Base-by-base conservation (phyloP, 805 yeast species). In the Spathaspora hagerdaliae region DNA sequence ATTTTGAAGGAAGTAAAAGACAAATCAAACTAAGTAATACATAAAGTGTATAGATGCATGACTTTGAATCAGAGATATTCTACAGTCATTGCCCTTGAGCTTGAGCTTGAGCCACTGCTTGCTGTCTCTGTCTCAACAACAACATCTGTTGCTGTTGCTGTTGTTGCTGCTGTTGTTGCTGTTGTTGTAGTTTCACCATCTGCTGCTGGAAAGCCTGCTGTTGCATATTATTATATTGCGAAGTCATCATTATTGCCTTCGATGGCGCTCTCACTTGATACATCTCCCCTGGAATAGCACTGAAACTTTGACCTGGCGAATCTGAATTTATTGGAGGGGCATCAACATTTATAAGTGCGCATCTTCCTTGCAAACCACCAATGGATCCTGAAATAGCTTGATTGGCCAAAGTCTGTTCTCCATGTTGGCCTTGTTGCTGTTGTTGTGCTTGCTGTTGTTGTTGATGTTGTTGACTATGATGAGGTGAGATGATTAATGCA, bases 341-440 rank as follows among this genome's bases (percentile, higher is more conserved):
- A 45, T 71, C 94, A 11, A 87, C 79, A 60, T 86, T 85, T 46
- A 87, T 78, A 40, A 83, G 78, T 1, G 88, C 85, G 39, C 90
- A 81, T 44, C 94, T 75, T n/a, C 94, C 91, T 59, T 83, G 85
- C 42, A 86, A 67, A 5, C 90, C 87, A 11, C 95, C 95, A 35
- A 82, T 79, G 12, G 74, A 67, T 1, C 77, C 77, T 1, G 73
- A 66, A 39, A 71, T 71, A 12, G 77, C 77, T 53, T 71, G 77
- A 52, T 69, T 71, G 5, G 77, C 77, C 39, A 71, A 60, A 1
- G 75, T 71, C 14, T 39, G 37, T 29, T 46, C 52, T 19, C 48
- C 42, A 34, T 42, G 42, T n/a, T 42, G 47, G 24, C 32, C 44
- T 14, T 34, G 38, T 12, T 26, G 36, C 12, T 35, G 46, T 15